A percentile compares a stretch with the other conserved stretches of the same genome.
These are phyloP conservation scores for Boletus rubropictus DNA, from an alignment of 768 basidiomycete species.

Conservation along the genomic window DNA sequence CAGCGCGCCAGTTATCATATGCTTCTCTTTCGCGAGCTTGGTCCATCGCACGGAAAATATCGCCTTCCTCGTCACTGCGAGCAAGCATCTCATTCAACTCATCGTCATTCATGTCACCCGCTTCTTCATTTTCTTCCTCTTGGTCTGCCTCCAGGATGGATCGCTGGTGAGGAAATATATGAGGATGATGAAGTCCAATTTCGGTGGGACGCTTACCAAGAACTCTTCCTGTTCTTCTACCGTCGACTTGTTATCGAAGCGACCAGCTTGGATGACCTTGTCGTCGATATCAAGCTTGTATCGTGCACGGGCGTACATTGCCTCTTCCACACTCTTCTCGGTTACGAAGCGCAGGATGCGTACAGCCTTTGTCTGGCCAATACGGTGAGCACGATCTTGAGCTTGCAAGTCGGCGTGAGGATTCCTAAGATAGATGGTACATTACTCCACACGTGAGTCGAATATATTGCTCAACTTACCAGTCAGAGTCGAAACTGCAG, in stretches of 20 bases:
- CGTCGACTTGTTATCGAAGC: slow-evolving; percentile 97
- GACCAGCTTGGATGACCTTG: slow-evolving; percentile 98
- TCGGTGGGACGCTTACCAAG: slow-evolving; percentile 46
- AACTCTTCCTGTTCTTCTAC: slow-evolving; percentile 97
- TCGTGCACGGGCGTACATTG: slow-evolving; percentile 91
- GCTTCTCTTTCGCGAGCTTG: slow-evolving; percentile 66
- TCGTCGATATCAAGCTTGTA: slow-evolving; percentile 98
- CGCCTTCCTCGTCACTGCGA: slow-evolving; percentile 72
- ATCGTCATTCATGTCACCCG: slow-evolving; percentile 88
- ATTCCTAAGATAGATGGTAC: slow-evolving; percentile 53
- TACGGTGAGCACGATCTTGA: slow-evolving; percentile 99
- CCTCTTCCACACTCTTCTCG: slow-evolving; percentile 97
- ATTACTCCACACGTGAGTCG: neutral
- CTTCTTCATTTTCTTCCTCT: slow-evolving; percentile 85
- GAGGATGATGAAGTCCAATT: neutral
- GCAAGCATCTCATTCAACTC: slow-evolving; percentile 92
- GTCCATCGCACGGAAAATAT: slow-evolving; percentile 80
- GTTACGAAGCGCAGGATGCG: slow-evolving; percentile 96
- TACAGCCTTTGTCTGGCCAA: slow-evolving; percentile 97
- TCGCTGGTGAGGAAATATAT: slow-evolving; percentile 44
- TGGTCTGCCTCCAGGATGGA: slow-evolving; percentile 88
- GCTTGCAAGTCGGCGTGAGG: slow-evolving; percentile 99
- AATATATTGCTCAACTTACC: slow-evolving; percentile 31
- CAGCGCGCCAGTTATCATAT: slow-evolving; percentile 59
- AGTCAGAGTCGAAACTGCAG: slow-evolving; percentile 72